Evolutionary conservation across 139 green algal species (phyloP).

Genomic region (Deuterostichococcus epilithicus): DNA sequence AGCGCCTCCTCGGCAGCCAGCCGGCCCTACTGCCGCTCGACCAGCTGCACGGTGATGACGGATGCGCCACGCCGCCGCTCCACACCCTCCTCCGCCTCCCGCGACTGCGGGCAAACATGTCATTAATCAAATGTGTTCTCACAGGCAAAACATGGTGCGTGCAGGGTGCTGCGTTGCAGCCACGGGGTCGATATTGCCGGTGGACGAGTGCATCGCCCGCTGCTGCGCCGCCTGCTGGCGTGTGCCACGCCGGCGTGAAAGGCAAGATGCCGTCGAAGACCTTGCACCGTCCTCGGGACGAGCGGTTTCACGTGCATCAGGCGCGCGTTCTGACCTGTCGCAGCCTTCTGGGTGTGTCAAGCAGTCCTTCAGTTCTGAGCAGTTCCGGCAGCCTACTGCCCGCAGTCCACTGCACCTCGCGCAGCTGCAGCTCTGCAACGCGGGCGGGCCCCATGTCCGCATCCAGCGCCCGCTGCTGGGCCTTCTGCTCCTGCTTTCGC

Average conservation of each 20-base stretch:
- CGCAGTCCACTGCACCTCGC: conserved; percentile 18
- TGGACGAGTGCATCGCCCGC: too few relatives aligned
- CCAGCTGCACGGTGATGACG: conserved; percentile 76
- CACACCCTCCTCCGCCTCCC: conserved; percentile 60
- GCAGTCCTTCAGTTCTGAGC: background rate
- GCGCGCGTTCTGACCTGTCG: too few relatives aligned
- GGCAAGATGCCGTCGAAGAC: too few relatives aligned
- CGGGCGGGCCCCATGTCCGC: conserved; percentile 84
- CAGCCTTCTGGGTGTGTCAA: too few relatives aligned
- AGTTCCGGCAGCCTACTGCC: background rate
- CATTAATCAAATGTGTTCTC: conserved; percentile 10
- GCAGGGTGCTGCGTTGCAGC: too few relatives aligned
- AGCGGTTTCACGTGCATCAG: too few relatives aligned
- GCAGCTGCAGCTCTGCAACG: conserved; percentile 34
- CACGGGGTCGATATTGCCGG: too few relatives aligned
- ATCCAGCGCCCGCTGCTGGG: conserved; percentile 61
- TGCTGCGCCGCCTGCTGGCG: too few relatives aligned
- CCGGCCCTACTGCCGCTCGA: conserved; percentile 50
- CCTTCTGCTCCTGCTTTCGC: conserved; percentile 57
- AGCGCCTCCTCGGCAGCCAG: conserved; percentile 56
- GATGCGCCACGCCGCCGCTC: conserved; percentile 56
- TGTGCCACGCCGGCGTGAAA: too few relatives aligned
- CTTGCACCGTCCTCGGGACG: too few relatives aligned
- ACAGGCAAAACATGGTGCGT: too few relatives aligned
- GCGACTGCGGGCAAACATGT: conserved; percentile 59